Evolutionary conservation across 345 rosid species (phyloP).

Genomic region (Populus simonii): DNA sequence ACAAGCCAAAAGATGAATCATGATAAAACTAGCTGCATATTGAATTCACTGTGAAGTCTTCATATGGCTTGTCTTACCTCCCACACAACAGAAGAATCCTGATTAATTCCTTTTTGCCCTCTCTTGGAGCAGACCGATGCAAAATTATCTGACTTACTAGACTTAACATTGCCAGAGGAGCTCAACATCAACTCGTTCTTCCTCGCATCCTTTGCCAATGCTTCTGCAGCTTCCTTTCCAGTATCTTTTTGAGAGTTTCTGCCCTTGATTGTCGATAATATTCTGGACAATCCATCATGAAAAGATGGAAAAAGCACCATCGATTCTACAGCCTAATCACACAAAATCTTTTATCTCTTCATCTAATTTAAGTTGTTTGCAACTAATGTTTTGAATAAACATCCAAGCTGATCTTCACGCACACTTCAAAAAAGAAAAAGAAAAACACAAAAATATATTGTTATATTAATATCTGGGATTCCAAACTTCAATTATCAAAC

Average conservation of each 20-base stretch:
- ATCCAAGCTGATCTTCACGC: no score
- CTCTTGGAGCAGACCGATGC: conserved; percentile 69
- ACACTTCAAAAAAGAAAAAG: no score
- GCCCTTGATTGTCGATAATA: conserved; percentile 53
- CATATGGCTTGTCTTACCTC: conserved; percentile 43
- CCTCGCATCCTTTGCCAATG: conserved; percentile 62
- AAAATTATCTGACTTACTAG: conserved; percentile 42
- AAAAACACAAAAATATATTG: no score
- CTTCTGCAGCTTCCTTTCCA: conserved; percentile 62
- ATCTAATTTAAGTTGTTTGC: no score
- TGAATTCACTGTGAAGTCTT: not conserved
- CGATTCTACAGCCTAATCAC: conserved; percentile 15
- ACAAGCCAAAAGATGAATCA: no score
- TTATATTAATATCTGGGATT: no score
- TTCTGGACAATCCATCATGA: conserved; percentile 60
- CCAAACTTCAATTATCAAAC: no score
- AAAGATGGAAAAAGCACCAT: conserved; percentile 62
- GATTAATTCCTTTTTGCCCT: conserved; percentile 82
- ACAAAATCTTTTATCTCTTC: not conserved
- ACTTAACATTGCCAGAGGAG: conserved; percentile 52
- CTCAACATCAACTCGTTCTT: conserved; percentile 58
- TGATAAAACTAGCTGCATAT: no score
- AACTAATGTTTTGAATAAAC: no score
- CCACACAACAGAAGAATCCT: conserved; percentile 76
- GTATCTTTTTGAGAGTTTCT: conserved; percentile 34